These are phyloP conservation scores for Pisolithus tinctorius DNA, from an alignment of 768 basidiomycete genomes.

Conservation along the genomic window DNA sequence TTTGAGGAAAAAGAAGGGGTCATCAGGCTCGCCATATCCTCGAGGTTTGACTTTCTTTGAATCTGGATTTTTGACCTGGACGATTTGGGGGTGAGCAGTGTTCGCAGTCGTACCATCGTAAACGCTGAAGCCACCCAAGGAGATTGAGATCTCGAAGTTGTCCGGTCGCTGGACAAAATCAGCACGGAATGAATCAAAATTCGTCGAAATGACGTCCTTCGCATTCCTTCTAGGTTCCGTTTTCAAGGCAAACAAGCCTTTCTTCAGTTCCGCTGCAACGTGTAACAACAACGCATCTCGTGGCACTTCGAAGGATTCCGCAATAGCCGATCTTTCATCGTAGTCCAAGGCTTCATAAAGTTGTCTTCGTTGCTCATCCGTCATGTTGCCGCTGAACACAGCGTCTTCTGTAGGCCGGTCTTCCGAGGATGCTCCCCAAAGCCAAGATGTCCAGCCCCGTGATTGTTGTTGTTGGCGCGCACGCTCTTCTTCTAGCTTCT, in stretches of 20 bases:
- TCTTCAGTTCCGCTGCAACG: constrained; percentile 71
- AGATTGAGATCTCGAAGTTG: constrained; percentile 79
- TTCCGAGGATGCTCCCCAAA: constrained; percentile 63
- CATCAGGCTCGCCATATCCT: constrained; percentile 25
- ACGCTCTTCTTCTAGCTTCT: constrained; percentile 64
- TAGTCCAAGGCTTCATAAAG: constrained; percentile 88
- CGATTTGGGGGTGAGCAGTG: constrained; percentile 85
- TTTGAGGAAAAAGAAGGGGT: constrained; percentile 83
- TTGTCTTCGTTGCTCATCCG: constrained; percentile 84
- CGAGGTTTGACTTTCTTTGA: constrained; percentile 29
- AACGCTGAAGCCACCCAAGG: constrained; percentile 79
- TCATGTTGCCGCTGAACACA: constrained; percentile 64
- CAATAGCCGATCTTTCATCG: constrained; percentile 77
- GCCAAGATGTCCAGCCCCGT: constrained; percentile 66
- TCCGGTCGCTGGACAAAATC: constrained; percentile 79
- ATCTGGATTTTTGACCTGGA: constrained; percentile 58
- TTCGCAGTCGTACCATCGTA: constrained; percentile 84
- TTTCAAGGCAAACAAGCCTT: constrained; percentile 81
- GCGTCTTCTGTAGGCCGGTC: constrained; percentile 41
- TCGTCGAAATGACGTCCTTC: constrained; percentile 74
- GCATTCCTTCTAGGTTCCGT: constrained; percentile 58
- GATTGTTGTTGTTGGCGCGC: constrained; percentile 47
- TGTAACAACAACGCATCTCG: constrained; percentile 76
- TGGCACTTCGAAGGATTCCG: constrained; percentile 62
- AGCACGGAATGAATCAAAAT: constrained; percentile 84